Percentiles rank a stretch among this genome's conserved stretches.
Evolutionary conservation across 2,329 filamentous ascomycete genomes (phyloP).

Genomic region (Chrysosporium keratinophilum): DNA sequence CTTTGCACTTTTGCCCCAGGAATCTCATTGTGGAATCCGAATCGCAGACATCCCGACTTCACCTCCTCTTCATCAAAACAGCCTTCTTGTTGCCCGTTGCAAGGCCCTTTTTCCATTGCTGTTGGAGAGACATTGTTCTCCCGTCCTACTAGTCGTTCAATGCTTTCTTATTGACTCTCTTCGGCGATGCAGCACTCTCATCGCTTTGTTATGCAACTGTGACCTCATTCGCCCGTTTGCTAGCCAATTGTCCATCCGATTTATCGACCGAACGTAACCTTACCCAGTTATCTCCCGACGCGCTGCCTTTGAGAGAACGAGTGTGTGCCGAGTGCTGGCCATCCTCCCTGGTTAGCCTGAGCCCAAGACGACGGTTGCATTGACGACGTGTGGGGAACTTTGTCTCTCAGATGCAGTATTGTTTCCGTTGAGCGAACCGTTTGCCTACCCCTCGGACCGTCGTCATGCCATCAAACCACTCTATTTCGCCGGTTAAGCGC

Average conservation of each 20-base stretch:
- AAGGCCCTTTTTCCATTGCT: neutral
- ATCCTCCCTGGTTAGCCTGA: neutral
- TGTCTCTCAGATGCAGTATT: neutral
- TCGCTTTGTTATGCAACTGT: constrained; percentile 10
- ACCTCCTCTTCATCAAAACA: no score
- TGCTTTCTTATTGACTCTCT: constrained; percentile 1
- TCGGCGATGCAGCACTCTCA: neutral
- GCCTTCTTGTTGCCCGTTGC: neutral
- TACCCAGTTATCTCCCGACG: constrained; percentile 8
- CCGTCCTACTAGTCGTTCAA: neutral
- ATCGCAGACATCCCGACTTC: neutral
- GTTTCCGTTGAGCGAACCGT: constrained; percentile 2
- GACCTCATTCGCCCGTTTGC: constrained; percentile 9
- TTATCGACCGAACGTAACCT: constrained; percentile 1
- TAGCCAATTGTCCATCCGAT: constrained; percentile 4
- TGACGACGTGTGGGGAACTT: constrained; percentile 3
- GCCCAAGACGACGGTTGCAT: neutral
- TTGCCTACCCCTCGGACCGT: neutral
- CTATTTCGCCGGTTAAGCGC: constrained; percentile 15
- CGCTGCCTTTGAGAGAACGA: neutral
- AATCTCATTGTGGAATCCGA: neutral
- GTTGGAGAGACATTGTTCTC: neutral
- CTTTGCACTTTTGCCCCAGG: constrained; percentile 10
- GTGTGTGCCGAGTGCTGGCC: no score
- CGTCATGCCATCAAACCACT: constrained; percentile 15